Percentiles rank a stretch among this genome's conserved stretches.
These are phyloP conservation scores for Tetraselmis chui DNA, from an alignment of 139 green algal genomes.

Conservation along the genomic window DNA sequence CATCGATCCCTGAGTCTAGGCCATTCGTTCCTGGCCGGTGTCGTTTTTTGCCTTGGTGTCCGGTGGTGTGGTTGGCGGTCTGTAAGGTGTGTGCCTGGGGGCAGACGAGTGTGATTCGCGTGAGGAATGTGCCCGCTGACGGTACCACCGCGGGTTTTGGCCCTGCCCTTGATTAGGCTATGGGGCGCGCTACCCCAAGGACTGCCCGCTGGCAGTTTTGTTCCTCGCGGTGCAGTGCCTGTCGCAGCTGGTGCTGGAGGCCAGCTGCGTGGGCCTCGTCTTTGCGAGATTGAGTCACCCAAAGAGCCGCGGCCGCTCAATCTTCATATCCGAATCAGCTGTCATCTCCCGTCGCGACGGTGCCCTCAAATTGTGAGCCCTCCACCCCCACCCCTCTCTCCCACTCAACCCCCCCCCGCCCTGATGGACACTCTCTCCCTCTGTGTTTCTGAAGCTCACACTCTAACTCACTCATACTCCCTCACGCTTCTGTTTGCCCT, in stretches of 20 bases:
- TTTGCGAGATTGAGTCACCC: conserved; percentile 63
- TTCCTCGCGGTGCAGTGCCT: conserved; percentile 67
- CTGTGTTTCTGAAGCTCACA: too few species aligned
- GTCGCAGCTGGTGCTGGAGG: conserved; percentile 58
- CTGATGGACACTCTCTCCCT: too few species aligned
- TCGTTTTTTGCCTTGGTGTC: too few species aligned
- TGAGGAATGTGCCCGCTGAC: neutral
- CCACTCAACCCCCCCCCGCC: too few species aligned
- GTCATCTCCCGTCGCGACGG: conserved; percentile 71
- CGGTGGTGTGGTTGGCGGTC: neutral
- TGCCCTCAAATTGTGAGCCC: conserved; percentile 75
- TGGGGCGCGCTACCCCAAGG: conserved; percentile 57
- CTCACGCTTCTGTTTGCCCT: too few species aligned
- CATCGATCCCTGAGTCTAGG: too few species aligned
- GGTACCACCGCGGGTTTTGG: neutral
- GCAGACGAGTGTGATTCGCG: too few species aligned
- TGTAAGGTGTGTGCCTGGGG: neutral
- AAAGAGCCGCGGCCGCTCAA: conserved; percentile 64
- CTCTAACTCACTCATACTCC: too few species aligned
- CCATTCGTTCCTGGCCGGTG: too few species aligned
- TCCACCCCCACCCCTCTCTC: too few species aligned
- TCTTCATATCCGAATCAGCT: conserved; percentile 76
- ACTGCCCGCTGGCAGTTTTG: conserved; percentile 55
- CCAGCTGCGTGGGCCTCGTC: conserved; percentile 68
- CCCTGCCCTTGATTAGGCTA: conserved; percentile 66